A percentile compares a stretch with the other conserved stretches of the same genome.
Evolutionary conservation across 345 rosid genomes (phyloP).

Genomic region (Cardamine chenopodiifolia): DNA sequence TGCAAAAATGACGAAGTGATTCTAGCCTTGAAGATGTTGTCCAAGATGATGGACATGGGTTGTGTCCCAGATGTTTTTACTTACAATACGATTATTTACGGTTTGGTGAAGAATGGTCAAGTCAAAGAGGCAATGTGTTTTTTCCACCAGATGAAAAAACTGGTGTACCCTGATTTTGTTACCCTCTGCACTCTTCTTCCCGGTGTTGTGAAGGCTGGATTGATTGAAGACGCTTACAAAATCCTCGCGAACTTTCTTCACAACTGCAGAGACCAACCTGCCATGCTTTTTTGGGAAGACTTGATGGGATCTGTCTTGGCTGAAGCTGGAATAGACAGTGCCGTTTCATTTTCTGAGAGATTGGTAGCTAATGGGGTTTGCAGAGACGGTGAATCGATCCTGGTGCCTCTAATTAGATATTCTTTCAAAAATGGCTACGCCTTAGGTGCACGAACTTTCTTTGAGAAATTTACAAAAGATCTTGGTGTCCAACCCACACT

Average conservation of each 20-base stretch:
- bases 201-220: conserved; percentile 66
- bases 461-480: conserved; percentile 60
- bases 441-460: conserved; percentile 53
- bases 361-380: conserved; percentile 55
- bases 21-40: conserved; percentile 69
- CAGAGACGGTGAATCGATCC: conserved; percentile 56
- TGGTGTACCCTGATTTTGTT: conserved; percentile 70
- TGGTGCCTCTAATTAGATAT: conserved; percentile 66
- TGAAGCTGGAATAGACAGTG: conserved; percentile 62
- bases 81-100: conserved; percentile 80
- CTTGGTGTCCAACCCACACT: conserved; percentile 57
- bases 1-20: conserved; percentile 84
- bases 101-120: conserved; percentile 62
- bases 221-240: conserved; percentile 66
- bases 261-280: conserved; percentile 37
- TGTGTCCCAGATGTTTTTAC: conserved; percentile 79
- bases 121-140: conserved; percentile 68
- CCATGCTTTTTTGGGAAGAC: conserved; percentile 65
- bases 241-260: conserved; percentile 59
- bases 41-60: conserved; percentile 59
- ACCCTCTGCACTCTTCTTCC: conserved; percentile 89
- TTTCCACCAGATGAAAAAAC: conserved; percentile 89
- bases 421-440: conserved; percentile 63
- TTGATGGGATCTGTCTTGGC: conserved; percentile 67
- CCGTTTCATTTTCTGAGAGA: conserved; percentile 64